Evolutionary conservation across 1,139 yeast genomes (phyloP), one percentile per base, ranked within the genome.

Genomic region (Yarrowia galli): DNA sequence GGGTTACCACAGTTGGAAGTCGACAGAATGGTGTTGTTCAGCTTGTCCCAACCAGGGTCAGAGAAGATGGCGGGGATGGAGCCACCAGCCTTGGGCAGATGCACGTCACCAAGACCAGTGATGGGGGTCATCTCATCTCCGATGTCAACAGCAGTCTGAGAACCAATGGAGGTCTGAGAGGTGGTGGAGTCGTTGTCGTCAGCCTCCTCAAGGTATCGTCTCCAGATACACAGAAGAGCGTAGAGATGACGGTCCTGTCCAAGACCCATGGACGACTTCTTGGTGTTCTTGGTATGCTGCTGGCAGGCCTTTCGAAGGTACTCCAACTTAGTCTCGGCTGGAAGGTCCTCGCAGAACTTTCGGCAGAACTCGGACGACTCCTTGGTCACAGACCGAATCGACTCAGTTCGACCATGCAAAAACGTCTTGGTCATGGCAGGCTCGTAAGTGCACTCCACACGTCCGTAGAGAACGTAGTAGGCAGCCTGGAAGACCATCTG

Each of bases 401-500:
- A 97, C 78, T 92, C 98, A 0, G 98, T 92, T 76, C 98, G 84
- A 18, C 97, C 98, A 76, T 92, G 97, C 72, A 88, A 84, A 75
- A 88, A 92, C 69, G 82, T 82, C 77, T 92, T 92, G 1, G 97
- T 92, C 98, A 92, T 92, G 15, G 97, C 97, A 3, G 98, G 98
- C 79, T 92, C 98, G 77, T 92, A 92, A 16, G 97, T 91, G 73
- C 96, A 91, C 77, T 92, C 98, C 53, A 92, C 96, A 75, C 90
- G 90, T 60, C 98, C 98, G 76, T 92, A 92, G 67, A 92, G 83
- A 0, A 97, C 96, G 76, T 91, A 92, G 78, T 92, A 92, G 13
- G 97, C 92, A 5, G 96, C 92, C 78, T 92, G 98, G 82, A 92
- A 92, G 22, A 93, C 90, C 96, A 92, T 92, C 78, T 92, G 98